phyloP scores from a whole-genome alignment of 2,329 filamentous ascomycete genomes.

The Hymenoscyphus occultus region DNA sequence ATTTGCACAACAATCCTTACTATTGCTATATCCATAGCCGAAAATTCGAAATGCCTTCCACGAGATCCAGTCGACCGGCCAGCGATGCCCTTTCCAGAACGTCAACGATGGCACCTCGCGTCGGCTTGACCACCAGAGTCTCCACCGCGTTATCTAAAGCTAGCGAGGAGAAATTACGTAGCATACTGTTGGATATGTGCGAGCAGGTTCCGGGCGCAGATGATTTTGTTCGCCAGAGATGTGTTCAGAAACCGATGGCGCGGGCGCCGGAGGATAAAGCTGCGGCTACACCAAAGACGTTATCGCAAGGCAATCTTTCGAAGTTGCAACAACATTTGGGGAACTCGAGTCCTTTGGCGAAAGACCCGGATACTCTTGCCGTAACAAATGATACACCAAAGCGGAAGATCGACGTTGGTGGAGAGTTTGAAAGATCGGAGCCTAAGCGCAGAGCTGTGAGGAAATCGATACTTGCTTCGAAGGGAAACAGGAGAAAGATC shows the following conservation, averaged over 20 bases:
- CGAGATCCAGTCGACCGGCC: not conserved
- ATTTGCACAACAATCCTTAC: not conserved
- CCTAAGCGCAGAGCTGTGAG: not conserved
- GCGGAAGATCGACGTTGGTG: not conserved
- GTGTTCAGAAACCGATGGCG: not conserved
- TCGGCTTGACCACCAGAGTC: conserved; percentile 1
- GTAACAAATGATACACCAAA: not conserved
- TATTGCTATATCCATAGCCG: not conserved
- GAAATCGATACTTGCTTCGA: not conserved
- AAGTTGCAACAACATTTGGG: not conserved
- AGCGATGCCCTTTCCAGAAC: not conserved
- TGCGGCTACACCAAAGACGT: not conserved
- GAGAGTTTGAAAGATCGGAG: not conserved
- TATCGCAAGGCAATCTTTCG: conserved; percentile 1
- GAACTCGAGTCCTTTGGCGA: not conserved
- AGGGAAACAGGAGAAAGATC: not conserved
- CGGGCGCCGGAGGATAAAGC: not conserved
- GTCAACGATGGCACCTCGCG: not conserved
- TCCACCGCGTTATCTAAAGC: conserved; percentile 1
- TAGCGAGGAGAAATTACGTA: not conserved
- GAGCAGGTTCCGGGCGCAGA: not conserved
- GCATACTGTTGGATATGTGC: not conserved
- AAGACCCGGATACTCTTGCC: not conserved
- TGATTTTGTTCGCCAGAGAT: conserved; percentile 2
- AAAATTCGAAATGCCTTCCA: not conserved